Base-by-base conservation (phyloP, 345 rosid genomes). In the Hirschfeldia incana region DNA sequence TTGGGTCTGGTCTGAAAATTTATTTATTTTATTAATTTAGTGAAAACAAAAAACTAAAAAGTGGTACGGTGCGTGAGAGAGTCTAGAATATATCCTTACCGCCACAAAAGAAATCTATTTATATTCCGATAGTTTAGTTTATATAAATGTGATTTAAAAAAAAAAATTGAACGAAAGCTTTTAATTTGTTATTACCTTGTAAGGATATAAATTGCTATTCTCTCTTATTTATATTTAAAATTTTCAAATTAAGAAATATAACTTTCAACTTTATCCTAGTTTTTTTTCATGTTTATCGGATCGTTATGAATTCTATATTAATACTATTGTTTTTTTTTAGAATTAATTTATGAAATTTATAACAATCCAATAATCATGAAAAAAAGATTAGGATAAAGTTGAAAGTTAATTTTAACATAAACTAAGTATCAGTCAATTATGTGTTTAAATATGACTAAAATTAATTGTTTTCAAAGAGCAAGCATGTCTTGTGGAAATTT, bases 1-100 rank as follows among this genome's bases (percentile, higher is more conserved):
- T 42, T 75, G 72, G 79, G 64, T 80, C 80, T 75, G 80, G 73
- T 80, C 80, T 80, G 73, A 64, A 72, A 67, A 61, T 3, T 29
- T 16, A 4, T 53, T 64, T 55, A 57, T 57, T 21, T 16, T 49
- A 34, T 36, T 13, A 4, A 36, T 53, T 63, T 70, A 16, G 5
- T 70, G 12, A 16, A 33, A 49, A 13, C 16, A 51, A n/a, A 46
- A n/a, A 46, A 33, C 15, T 27, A 46, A 32, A 53, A 44, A 32
- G 74, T 61, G 74, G 80, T 61, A 76, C 67, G 51, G 70, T 3
- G 26, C 39, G n/a, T 13, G 21, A 21, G 34, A 60, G 16, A 42
- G 27, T 39, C 60, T 60, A 73, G 2, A 33, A 61, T 39, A 73
- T 21, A n/a, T 62, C 37, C 72, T 49, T 66, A 51, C 70, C 11